phyloP scores from a whole-genome alignment of 2,329 filamentous ascomycete species.

The Metarhizium brunneum region DNA sequence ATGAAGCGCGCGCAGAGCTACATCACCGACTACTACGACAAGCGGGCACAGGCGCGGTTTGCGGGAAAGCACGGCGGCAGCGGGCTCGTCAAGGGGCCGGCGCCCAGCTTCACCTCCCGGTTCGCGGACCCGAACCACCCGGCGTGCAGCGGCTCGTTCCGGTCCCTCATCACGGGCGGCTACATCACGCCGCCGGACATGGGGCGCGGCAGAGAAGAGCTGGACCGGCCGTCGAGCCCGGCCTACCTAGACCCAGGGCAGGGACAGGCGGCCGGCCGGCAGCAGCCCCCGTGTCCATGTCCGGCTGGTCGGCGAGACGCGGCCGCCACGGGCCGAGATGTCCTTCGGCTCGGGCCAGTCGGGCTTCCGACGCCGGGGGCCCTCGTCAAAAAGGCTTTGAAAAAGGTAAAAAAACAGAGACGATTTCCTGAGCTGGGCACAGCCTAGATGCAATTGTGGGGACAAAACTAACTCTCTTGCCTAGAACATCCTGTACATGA shows the following conservation, averaged over 20 bases:
- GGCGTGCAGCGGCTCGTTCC: constrained; percentile 8
- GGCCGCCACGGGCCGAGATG: not conserved
- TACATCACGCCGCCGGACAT: constrained; percentile 6
- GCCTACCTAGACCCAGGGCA: too few species aligned
- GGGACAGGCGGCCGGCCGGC: too few species aligned
- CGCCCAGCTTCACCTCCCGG: constrained; percentile 5
- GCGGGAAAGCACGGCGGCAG: constrained; percentile 4
- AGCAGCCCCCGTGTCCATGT: too few species aligned
- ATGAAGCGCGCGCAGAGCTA: not conserved
- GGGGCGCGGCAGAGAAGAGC: not conserved
- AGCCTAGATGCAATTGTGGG: not conserved
- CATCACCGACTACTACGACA: constrained; percentile 4
- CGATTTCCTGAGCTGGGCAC: too few species aligned
- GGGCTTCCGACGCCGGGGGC: not conserved
- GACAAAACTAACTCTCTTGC: too few species aligned
- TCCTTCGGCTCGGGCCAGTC: not conserved
- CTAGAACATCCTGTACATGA: constrained; percentile 11
- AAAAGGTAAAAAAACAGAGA: not conserved
- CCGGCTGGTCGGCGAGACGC: too few species aligned
- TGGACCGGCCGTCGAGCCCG: too few species aligned
- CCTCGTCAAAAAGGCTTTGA: not conserved
- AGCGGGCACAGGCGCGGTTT: constrained; percentile 3
- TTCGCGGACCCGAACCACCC: constrained; percentile 11
- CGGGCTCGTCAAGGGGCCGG: not conserved
- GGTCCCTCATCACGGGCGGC: constrained; percentile 10